Conservation (phyloP, 768 basidiomycete species). For the Trametes cubensis region DNA sequence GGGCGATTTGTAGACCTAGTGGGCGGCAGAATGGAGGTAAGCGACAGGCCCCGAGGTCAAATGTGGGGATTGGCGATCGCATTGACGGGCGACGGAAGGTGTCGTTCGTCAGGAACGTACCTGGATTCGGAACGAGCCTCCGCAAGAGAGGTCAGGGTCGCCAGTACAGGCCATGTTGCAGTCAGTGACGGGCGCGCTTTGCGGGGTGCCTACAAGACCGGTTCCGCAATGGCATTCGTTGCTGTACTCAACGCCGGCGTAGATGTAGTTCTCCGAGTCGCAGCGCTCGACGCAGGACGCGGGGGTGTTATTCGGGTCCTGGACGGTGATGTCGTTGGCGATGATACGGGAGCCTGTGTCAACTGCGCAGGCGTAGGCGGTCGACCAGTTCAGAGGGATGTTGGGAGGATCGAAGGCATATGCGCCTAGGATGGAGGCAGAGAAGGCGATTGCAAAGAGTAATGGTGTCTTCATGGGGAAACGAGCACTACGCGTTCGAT, state of each 20-base stretch:
- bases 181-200: constrained; percentile 17
- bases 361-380: constrained; percentile 20
- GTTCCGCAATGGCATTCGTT: constrained; percentile 32
- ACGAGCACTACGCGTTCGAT: neutral
- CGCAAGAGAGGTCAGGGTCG: constrained; percentile 23
- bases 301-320: constrained; percentile 23
- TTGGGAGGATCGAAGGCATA: constrained; percentile 6
- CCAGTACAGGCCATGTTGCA: constrained; percentile 29
- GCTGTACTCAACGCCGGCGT: constrained; percentile 31
- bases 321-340: constrained; percentile 21
- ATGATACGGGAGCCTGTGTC: constrained; percentile 27
- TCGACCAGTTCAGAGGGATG: constrained; percentile 26
- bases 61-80: too few relatives aligned
- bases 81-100: too few relatives aligned
- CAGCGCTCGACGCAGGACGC: constrained; percentile 25
- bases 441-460: neutral
- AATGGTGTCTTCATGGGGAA: neutral
- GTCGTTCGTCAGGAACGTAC: neutral
- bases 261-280: constrained; percentile 21
- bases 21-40: neutral
- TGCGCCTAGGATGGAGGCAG: neutral
- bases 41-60: neutral
- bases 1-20: constrained; percentile 22
- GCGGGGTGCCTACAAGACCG: constrained; percentile 18
- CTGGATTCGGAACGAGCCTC: constrained; percentile 28